Evolutionary conservation across 129 eudicot genomes (phyloP), one percentile per base, ranked within the genome.

Genomic region (Arctium lappa): DNA sequence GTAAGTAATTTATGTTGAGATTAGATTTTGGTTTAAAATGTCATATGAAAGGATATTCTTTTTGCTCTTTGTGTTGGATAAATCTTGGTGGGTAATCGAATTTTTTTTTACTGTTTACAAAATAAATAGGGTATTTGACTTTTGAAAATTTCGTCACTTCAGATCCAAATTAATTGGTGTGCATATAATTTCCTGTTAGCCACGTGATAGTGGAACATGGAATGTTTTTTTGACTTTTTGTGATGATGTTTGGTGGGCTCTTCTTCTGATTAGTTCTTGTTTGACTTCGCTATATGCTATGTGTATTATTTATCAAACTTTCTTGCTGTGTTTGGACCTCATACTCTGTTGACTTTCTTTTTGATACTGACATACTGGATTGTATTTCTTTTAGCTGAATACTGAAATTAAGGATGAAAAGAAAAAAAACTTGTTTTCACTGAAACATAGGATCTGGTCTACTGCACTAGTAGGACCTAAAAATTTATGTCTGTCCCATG

Each of bases 131-230:
- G 65, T 75, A 29, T 68, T 33, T 46, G 81, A 48, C 62, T 46
- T 48, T 69, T 75, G 71, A 69, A 69, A 10, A 6, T 44, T 75
- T 53, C 42, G 76, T 83, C 32, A 69, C 32, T 70, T 72, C 16
- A 31, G 74, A 72, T 83, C 83, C 68, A 84, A 60, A 46, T 77
- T 77, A 69, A 16, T 69, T 81, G 79, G 74, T 81, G 42, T 76
- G 77, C 39, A 76, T 74, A 74, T 62, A 53, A 38, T 83, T 53
- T 11, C 48, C 33, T 81, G 79, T 73, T 72, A 65, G 48, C 37
- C 79, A 80, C 77, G 77, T 86, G 86, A 74, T 66, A 36, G 82
- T 84, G 85, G 85, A 79, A 84, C 87, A 81, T 86, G 83, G 81
- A 82, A 81, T 81, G 80, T 84, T 46, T 65, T 60, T 70, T 73